Evolutionary conservation across 2,329 filamentous ascomycete species (phyloP), one percentile per base, ranked within the genome.

Genomic region (Phialemoniopsis sp.): DNA sequence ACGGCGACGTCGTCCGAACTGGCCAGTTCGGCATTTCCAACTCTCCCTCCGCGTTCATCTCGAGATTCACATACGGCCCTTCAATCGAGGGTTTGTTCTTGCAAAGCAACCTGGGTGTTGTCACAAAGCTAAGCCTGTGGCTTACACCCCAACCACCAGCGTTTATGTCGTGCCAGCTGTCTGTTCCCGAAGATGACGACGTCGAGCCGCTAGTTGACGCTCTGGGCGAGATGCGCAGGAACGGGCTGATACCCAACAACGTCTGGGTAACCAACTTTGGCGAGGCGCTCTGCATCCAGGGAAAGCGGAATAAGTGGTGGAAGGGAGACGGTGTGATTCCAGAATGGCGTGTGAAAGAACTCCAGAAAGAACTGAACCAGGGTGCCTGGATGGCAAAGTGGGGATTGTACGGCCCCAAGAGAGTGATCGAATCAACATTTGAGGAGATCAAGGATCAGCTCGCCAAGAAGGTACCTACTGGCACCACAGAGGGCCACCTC

Each of bases 101-200:
- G 2, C 72, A 78, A 48, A 68, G 64, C 13, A 76, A 73, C 40
- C 57, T 77, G 7, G 74, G 73, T 3, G 68, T 78, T 18, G 70
- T 77, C 5, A 73, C 70, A 4, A 78, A 78, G 50, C 69, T 79
- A 59, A 72, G 72, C 1, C 63, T 78, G 37, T 59, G 57, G 47
- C 41, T 65, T 37, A 62, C 57, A 12, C 59, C 60, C 5, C 60
- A 63, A 41, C 63, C 68, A 6, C 62, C 70, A 44, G 65, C 67
- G 0, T 72, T 60, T 51, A 67, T 72, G 64, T 61, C 63, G 0
- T 71, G 67, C 48, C 55, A 59, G 9, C 69, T 72, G 39, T 58
- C 64, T 42, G 66, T 72, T 58, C 63, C 65, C 3, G 59, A 65
- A 8, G 59, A 67, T 17, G 66, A 68, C 7, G 67, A 71, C 45